These are phyloP conservation scores for Blastobotrys terrestris DNA, from an alignment of 805 yeast genomes.

Conservation along the genomic window DNA sequence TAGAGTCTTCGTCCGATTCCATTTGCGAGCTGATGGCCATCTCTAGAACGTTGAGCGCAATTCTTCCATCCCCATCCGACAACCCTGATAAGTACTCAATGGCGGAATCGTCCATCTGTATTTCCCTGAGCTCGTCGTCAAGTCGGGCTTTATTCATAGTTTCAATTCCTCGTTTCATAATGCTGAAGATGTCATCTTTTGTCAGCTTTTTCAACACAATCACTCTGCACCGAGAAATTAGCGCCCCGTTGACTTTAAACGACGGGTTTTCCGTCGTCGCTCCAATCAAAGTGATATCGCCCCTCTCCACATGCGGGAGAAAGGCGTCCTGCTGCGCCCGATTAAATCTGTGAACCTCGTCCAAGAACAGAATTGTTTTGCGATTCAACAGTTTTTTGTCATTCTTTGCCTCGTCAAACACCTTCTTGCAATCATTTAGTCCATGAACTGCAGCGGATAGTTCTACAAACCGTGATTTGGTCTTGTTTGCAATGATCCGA, in stretches of 20 bases:
- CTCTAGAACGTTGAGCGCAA: constrained; percentile 76
- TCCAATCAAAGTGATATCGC: constrained; percentile 76
- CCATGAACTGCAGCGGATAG: constrained; percentile 79
- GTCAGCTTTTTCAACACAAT: constrained; percentile 57
- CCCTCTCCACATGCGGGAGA: constrained; percentile 77
- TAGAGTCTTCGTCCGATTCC: constrained; percentile 10
- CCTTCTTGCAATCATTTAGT: constrained; percentile 55
- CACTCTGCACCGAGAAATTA: constrained; percentile 77
- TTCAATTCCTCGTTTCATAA: constrained; percentile 54
- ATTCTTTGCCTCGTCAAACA: constrained; percentile 46
- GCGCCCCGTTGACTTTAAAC: constrained; percentile 72
- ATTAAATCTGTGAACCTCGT: constrained; percentile 87
- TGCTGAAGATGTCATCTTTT: constrained; percentile 42
- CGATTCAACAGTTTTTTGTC: constrained; percentile 44
- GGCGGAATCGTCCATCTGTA: constrained; percentile 50
- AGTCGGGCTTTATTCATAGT: constrained; percentile 55
- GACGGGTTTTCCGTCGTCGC: constrained; percentile 98
- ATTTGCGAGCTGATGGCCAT: constrained; percentile 29
- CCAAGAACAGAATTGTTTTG: constrained; percentile 72
- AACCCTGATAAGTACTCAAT: constrained; percentile 63
- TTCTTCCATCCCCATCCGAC: constrained; percentile 84
- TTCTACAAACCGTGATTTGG: constrained; percentile 56
- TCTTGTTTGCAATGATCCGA: constrained; percentile 47
- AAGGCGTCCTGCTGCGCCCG: constrained; percentile 84
- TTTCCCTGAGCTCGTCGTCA: constrained; percentile 41